phyloP scores from a whole-genome alignment of 177 flowering plant genomes.

The Vitis hybrid region DNA sequence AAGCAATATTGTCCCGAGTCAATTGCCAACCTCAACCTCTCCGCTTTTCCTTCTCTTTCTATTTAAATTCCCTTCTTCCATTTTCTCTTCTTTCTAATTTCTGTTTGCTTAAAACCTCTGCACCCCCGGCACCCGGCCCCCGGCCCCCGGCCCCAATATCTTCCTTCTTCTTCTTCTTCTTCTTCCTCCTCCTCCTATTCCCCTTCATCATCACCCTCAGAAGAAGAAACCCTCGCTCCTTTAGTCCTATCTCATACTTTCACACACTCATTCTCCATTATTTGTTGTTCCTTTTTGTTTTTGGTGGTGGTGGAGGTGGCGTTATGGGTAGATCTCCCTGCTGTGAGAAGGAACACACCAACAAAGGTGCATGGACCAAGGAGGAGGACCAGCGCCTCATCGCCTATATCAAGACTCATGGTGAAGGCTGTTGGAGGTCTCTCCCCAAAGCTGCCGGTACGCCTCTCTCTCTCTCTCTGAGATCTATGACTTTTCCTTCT shows the following conservation, averaged over 20 bases:
- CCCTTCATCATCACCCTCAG: too few species aligned
- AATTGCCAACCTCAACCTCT: constrained; percentile 15
- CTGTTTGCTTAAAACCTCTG: not conserved
- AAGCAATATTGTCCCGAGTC: constrained; percentile 21
- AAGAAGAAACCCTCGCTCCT: too few species aligned
- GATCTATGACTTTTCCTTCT: not conserved
- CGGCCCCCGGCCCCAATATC: not conserved
- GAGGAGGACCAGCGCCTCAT: constrained; percentile 54
- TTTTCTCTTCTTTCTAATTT: not conserved
- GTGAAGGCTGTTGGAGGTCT: constrained; percentile 65
- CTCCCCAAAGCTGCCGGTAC: constrained; percentile 66
- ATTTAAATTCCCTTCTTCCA: not conserved
- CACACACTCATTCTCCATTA: too few species aligned
- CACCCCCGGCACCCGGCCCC: not conserved
- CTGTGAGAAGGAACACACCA: constrained; percentile 54
- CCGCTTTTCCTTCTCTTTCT: not conserved
- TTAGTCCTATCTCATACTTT: too few species aligned
- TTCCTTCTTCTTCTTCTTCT: not conserved
- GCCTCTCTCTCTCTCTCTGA: not conserved
- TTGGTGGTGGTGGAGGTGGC: too few species aligned
- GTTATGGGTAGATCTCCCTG: constrained; percentile 53
- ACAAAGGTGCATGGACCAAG: constrained; percentile 59
- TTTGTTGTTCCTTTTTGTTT: too few species aligned
- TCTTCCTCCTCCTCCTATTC: not conserved
- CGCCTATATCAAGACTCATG: constrained; percentile 42